Conservation (phyloP, 306 rosid genomes). For the Comarum palustre region DNA sequence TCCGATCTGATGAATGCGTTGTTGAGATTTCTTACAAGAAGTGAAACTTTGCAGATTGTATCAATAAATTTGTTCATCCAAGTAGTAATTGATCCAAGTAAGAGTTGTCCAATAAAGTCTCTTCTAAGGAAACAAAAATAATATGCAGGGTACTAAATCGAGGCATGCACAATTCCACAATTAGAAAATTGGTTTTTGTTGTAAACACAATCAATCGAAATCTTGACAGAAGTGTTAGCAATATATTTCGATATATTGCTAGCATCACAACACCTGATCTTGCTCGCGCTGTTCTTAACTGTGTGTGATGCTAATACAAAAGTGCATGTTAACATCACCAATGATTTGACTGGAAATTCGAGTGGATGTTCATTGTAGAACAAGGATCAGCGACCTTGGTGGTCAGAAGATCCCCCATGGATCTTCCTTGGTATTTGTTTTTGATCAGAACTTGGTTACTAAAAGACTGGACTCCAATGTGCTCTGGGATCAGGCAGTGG, state of each 20-base stretch:
- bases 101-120: not conserved
- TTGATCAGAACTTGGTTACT: not conserved
- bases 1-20: not conserved
- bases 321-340: not conserved
- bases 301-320: not conserved
- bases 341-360: not conserved
- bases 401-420: not conserved
- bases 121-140: too few relatives aligned
- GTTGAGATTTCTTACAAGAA: not conserved
- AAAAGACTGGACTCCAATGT: not conserved
- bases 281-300: not conserved
- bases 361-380: not conserved
- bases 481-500: not conserved
- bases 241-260: too few relatives aligned
- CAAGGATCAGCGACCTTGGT: not conserved
- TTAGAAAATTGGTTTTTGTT: not conserved
- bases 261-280: too few relatives aligned
- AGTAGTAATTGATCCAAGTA: not conserved
- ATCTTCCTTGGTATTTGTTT: not conserved
- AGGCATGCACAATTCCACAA: too few relatives aligned
- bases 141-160: not conserved
- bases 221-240: too few relatives aligned
- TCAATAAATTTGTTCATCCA: not conserved
- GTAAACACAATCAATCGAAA: not conserved
- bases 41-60: not conserved